Evolutionary conservation across 2,329 filamentous ascomycete genomes (phyloP).

Genomic region (Iodosphaeria phyllophila): DNA sequence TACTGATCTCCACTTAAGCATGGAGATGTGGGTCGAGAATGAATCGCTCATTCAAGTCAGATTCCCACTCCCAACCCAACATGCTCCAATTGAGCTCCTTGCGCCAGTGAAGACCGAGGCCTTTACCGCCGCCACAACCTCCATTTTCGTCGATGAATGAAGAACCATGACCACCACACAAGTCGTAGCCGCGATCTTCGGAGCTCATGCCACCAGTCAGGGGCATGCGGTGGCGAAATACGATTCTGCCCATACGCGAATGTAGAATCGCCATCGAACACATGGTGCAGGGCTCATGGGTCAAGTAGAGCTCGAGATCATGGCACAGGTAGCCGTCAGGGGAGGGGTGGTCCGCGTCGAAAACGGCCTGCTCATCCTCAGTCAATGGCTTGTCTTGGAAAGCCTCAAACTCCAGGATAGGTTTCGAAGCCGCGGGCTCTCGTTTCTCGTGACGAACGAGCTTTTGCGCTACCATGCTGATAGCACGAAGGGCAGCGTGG

Average conservation of each 20-base stretch:
- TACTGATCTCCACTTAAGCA: no score
- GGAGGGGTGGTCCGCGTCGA: conserved; percentile 42
- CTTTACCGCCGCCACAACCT: conserved; percentile 29
- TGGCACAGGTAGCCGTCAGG: conserved; percentile 85
- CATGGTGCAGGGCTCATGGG: conserved; percentile 90
- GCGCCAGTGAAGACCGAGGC: conserved; percentile 52
- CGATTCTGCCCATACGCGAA: conserved; percentile 72
- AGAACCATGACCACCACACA: conserved; percentile 8
- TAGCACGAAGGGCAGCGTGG: conserved; percentile 59
- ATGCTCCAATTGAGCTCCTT: conserved; percentile 76
- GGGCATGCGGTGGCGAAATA: conserved; percentile 66
- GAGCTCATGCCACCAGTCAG: conserved; percentile 68
- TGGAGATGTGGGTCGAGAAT: conserved; percentile 28
- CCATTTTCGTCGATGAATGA: conserved; percentile 15
- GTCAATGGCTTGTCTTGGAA: conserved; percentile 53
- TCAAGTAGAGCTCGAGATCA: conserved; percentile 81
- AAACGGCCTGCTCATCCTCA: conserved; percentile 43
- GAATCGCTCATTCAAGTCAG: conserved; percentile 19
- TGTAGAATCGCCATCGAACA: conserved; percentile 94
- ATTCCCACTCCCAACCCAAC: conserved; percentile 60
- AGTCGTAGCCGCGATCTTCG: conserved; percentile 40
- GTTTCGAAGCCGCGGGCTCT: conserved; percentile 14
- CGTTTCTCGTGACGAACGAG: conserved; percentile 35
- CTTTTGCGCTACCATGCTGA: conserved; percentile 64
- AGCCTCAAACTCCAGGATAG: conserved; percentile 35